A percentile compares a stretch with the other conserved stretches of the same genome.
These are phyloP conservation scores for Polygonum maritimum DNA, from an alignment of 148 eudicot species.

Conservation along the genomic window DNA sequence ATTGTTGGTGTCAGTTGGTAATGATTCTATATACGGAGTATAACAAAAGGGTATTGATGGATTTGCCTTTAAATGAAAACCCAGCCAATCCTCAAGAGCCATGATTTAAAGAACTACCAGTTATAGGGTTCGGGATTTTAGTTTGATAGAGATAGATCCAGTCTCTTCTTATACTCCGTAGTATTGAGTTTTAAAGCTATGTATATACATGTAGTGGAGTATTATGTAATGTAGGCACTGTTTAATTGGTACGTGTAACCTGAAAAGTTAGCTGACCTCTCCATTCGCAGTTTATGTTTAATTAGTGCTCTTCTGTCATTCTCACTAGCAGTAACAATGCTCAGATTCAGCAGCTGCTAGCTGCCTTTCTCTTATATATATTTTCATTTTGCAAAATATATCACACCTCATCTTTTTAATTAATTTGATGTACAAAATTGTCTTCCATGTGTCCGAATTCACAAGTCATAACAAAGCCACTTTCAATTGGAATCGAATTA, in stretches of 20 bases:
- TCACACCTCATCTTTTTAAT: too few species aligned
- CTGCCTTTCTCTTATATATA: neutral
- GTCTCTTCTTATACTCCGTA: neutral
- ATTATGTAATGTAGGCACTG: neutral
- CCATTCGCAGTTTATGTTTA: neutral
- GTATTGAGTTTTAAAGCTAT: neutral
- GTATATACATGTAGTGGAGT: too few species aligned
- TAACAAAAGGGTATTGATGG: neutral
- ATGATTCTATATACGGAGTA: neutral
- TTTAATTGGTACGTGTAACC: neutral
- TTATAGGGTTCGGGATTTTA: neutral
- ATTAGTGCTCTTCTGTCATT: neutral
- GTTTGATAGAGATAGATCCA: neutral
- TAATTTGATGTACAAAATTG: too few species aligned
- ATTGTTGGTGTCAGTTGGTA: slow-evolving; percentile 1
- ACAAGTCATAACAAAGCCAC: too few species aligned
- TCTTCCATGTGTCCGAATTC: too few species aligned
- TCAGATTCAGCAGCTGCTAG: neutral
- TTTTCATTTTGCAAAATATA: neutral
- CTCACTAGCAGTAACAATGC: neutral
- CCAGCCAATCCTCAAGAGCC: neutral
- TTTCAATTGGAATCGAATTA: too few species aligned
- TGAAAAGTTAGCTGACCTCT: neutral
- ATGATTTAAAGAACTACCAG: neutral
- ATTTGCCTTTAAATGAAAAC: neutral